Base-by-base conservation (phyloP, 1,284 basidiomycete species). In the Heterobasidion parviporum region DNA sequence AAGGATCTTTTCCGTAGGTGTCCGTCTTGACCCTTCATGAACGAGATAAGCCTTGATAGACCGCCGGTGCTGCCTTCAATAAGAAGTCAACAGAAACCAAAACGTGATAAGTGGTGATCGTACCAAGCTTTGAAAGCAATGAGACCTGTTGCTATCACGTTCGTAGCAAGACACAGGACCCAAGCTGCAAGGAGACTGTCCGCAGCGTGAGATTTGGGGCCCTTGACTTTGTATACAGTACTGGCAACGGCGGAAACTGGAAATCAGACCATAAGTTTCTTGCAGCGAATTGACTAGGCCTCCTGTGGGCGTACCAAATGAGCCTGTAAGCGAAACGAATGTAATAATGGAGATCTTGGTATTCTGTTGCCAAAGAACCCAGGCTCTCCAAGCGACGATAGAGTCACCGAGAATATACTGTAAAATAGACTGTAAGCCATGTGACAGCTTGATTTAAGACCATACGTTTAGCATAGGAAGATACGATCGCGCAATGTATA, bases 81-180 rank as follows among this genome's bases (percentile, higher is more conserved):
- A 41, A 41, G n/a, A 15, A 12, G 38, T 41, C 6, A 41, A 41
- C 38, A 41, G n/a, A 12, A 5, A 12, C 38, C 38, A 12, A n/a
- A 41, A 12, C n/a, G 38, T n/a, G n/a, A 41, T 8, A 41, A 12
- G 38, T 10, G 15, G 9, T 41, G 38, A 41, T 41, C 10, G 38
- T 38, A 53, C 55, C 50, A 56, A 16, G 51, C 48, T 32, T 41
- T 52, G 38, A 44, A 26, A 6, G 48, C 54, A 20, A 51, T 51
- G 15, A 55, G 49, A 18, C 35, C 38, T 20, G 50, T 52, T 38
- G 49, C 50, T 48, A 38, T 45, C 10, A 55, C 16, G 26, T 55
- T 55, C 8, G 34, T 55, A 14, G 44, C 16, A 32, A 46, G 14
- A 33, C 41, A 18, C 4, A 50, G 15, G 38, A 8, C 38, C 20